Evolutionary conservation across 768 basidiomycete species (phyloP), one percentile per base, ranked within the genome.

Genomic region (Boletus sensibilis): DNA sequence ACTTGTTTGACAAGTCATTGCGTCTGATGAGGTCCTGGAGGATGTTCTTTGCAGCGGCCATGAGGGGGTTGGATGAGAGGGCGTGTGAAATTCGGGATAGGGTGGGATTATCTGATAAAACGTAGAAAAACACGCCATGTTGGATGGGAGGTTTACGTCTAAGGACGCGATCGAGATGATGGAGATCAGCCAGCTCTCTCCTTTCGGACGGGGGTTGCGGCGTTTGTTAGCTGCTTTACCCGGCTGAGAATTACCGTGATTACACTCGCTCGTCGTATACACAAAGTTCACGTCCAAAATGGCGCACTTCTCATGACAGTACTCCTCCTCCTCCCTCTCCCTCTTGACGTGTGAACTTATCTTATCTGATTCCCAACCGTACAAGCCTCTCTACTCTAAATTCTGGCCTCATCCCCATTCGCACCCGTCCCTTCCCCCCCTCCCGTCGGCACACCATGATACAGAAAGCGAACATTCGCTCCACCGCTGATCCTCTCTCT

Each of bases 11-110:
- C 58, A 90, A 77, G 55, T 84, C 87, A 42, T 87, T 85, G 45
- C 83, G 82, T 59, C 82, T 86, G 68, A 84, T 80, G 66, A 96
- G 86, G 33, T 88, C 87, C 62, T 83, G 82, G 14, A 96, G 84
- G 33, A 81, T 79, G 60, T 85, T 86, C 69, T 84, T 89, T 27
- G 86, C 85, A 14, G 25, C 42, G 3, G 39, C 9, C 57, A 59
- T 59, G 39, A 9, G 23, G 14, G 5, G 46, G 56, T 5, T 21
- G 25, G 25, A 29, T 14, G 55, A 29, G 18, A 1, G 31, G 9
- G 48, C 50, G 60, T 61, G 60, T 11, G 60, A 61, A 56, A 5
- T 31, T 2, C n/a, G n/a, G n/a, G n/a, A n/a, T n/a, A n/a, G n/a
- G 27, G 7, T 20, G 21, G 46, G 10, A 23, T 20, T 48, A 46